Evolutionary conservation across 2,329 filamentous ascomycete species (phyloP), one percentile per base, ranked within the genome.

Genomic region (Capronia coronata): DNA sequence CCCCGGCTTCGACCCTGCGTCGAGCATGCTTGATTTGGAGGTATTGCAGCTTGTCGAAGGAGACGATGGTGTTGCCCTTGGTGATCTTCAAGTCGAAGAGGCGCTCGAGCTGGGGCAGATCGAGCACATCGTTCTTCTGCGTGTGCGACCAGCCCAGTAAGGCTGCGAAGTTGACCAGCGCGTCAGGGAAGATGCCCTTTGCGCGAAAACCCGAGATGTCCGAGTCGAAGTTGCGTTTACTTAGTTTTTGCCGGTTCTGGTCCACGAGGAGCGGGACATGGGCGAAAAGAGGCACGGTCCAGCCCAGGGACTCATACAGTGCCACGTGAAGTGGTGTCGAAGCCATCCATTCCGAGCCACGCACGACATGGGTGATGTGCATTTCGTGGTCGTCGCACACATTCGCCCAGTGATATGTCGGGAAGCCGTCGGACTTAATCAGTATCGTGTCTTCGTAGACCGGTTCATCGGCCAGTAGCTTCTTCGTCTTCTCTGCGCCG

Each of bases 401-500:
- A 63, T 97, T 98, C 3, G 93, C 93, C 54, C 98, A 83, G 67
- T 98, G 93, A 63, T 98, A 98, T 0, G 94, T 98, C 0, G 93
- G 93, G 57, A 86, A 86, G 0, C 89, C 90, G 64, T 98, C 93
- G 0, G 83, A 84, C 67, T 98, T 98, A 52, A 96, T 73, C 34
- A 98, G 74, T 53, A 98, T 86, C 16, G 89, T 91, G 62, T 97
- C 90, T 58, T 93, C 87, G 56, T 75, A 83, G 19, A 76, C 74
- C 29, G 67, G 68, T 46, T 75, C 59, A 21, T 59, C 71, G 51
- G 68, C 69, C 43, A 67, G 61, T 29, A 67, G 66, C 49, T 66
- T 57, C 39, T 65, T 82, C 69, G 44, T 69, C 58, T 57, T 75
- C 64, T 61, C 71, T 69, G 64, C 77, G 76, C 68, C 75, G 70